Conservation (phyloP, 805 yeast species). For the Pichia deserticola region DNA sequence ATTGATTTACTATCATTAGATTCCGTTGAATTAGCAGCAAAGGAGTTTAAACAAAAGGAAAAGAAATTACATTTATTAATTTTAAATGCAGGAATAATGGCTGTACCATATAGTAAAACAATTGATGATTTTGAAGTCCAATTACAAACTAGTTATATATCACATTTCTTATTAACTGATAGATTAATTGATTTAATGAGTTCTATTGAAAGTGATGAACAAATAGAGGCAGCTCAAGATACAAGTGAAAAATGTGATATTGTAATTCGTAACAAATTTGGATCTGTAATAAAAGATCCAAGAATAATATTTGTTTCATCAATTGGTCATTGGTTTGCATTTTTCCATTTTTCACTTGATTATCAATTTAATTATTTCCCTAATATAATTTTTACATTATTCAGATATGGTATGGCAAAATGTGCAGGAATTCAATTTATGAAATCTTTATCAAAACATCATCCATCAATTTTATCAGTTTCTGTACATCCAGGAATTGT, state of each 20-base stretch:
- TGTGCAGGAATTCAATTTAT: slow-evolving; percentile 70
- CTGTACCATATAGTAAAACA: slow-evolving; percentile 59
- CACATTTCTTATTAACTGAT: slow-evolving; percentile 67
- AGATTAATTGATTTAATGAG: slow-evolving; percentile 48
- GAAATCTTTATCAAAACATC: slow-evolving; percentile 52
- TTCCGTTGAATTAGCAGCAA: slow-evolving; percentile 43
- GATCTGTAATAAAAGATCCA: slow-evolving; percentile 28
- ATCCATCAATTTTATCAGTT: slow-evolving; percentile 57
- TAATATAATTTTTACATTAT: slow-evolving; percentile 64
- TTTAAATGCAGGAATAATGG: slow-evolving; percentile 78
- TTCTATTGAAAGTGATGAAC: slow-evolving; percentile 15
- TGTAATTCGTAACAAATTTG: slow-evolving; percentile 1
- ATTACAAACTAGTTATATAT: slow-evolving; percentile 67
- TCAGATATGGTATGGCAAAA: slow-evolving; percentile 71
- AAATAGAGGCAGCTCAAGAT: background rate
- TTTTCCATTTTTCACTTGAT: slow-evolving; percentile 40
- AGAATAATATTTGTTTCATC: slow-evolving; percentile 60
- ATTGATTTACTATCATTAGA: slow-evolving; percentile 46
- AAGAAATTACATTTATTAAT: slow-evolving; percentile 50
- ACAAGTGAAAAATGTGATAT: background rate
- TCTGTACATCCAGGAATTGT: slow-evolving; percentile 82
- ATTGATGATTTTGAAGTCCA: slow-evolving; percentile 66
- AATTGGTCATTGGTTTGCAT: slow-evolving; percentile 52
- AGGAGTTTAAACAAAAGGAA: slow-evolving; percentile 40
- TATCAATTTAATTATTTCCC: slow-evolving; percentile 52